These are phyloP conservation scores for Claviceps sp. DNA, from an alignment of 2,329 filamentous ascomycete species.

Conservation along the genomic window DNA sequence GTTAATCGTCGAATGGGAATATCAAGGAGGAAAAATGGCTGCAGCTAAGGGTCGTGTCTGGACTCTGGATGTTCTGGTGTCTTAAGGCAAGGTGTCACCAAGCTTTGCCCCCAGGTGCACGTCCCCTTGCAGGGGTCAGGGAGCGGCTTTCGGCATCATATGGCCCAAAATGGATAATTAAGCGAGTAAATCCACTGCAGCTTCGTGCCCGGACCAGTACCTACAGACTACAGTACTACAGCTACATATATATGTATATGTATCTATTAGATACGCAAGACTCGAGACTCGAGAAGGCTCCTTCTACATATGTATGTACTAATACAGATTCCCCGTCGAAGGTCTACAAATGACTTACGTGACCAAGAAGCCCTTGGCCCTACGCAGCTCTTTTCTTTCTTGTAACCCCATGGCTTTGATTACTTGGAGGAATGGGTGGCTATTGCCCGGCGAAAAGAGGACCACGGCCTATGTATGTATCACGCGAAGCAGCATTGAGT, in stretches of 20 bases:
- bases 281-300: background rate
- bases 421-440: background rate
- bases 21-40: background rate
- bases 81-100: slow-evolving; percentile 23
- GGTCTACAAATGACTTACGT: too few relatives aligned
- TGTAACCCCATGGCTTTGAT: too few relatives aligned
- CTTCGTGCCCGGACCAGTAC: background rate
- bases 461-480: background rate
- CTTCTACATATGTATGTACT: too few relatives aligned
- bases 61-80: background rate
- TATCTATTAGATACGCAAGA: background rate
- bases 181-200: background rate
- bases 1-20: background rate
- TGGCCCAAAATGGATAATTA: slow-evolving; percentile 3
- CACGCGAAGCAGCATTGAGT: too few relatives aligned
- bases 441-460: background rate
- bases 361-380: too few relatives aligned
- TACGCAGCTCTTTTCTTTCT: background rate
- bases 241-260: too few relatives aligned
- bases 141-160: background rate
- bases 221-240: background rate
- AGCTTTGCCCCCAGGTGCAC: background rate
- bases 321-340: too few relatives aligned
- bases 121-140: background rate
- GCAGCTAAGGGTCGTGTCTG: slow-evolving; percentile 11